Conservation (phyloP, 1,139 yeast species). For the Blastobotrys arbuscula region DNA sequence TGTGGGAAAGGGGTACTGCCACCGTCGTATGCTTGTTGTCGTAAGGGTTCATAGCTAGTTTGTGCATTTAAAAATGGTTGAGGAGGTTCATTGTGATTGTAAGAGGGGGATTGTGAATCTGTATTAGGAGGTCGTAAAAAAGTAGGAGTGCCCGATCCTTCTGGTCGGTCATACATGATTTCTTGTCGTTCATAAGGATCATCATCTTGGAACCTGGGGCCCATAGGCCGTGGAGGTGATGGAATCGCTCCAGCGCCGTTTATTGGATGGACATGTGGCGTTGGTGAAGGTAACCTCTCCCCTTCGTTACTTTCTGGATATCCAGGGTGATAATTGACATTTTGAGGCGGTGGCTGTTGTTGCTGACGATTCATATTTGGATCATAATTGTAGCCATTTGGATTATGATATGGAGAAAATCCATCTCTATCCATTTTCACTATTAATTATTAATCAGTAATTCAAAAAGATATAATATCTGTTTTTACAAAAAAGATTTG, state of each 20-base stretch:
- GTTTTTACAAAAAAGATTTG: too few species aligned
- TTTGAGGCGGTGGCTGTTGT: not conserved
- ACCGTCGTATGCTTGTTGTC: not conserved
- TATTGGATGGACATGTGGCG: not conserved
- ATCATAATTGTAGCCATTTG: not conserved
- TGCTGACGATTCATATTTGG: not conserved
- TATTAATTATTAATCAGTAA: too few species aligned
- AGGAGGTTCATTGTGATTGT: not conserved
- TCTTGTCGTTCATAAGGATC: conserved; percentile 12
- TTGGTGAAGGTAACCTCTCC: not conserved
- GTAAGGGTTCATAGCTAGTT: not conserved
- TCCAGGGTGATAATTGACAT: not conserved
- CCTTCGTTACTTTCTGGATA: not conserved
- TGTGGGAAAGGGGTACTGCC: not conserved
- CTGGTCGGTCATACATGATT: conserved; percentile 11
- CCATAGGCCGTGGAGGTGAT: conserved; percentile 5
- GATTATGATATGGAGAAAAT: not conserved
- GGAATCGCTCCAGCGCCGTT: conserved; percentile 6
- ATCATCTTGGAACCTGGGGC: conserved; percentile 5
- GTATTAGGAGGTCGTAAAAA: not conserved
- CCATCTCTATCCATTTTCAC: not conserved
- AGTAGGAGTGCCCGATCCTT: conserved; percentile 5
- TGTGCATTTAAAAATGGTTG: not conserved
- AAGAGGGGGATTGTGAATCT: not conserved
- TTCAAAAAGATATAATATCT: too few species aligned